Conservation (phyloP, 805 yeast genomes). For the Ogataea nakhonphanomensis region DNA sequence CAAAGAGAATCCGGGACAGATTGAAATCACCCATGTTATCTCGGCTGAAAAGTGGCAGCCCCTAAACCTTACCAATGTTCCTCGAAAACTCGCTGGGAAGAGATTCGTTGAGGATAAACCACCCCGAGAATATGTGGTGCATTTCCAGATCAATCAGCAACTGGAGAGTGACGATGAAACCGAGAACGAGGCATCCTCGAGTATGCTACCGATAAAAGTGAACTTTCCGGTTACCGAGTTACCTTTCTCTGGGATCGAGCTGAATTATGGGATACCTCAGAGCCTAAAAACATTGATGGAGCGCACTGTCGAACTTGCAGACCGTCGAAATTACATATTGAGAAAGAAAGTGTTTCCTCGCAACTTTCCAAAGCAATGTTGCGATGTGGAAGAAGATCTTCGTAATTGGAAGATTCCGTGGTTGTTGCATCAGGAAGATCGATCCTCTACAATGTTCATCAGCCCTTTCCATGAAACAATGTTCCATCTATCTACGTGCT, state of each 20-base stretch:
- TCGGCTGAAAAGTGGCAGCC: constrained; percentile 9
- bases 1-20: constrained; percentile 26
- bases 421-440: constrained; percentile 33
- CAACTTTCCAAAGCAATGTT: constrained; percentile 53
- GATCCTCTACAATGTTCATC: constrained; percentile 21
- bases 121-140: constrained; percentile 30
- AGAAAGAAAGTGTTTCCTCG: constrained; percentile 43
- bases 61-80: constrained; percentile 20
- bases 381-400: constrained; percentile 50
- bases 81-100: constrained; percentile 21
- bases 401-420: constrained; percentile 46
- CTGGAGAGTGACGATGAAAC: constrained; percentile 13
- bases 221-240: background rate
- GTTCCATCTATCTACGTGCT: constrained; percentile 36
- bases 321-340: constrained; percentile 48
- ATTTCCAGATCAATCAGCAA: constrained; percentile 21
- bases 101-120: constrained; percentile 32
- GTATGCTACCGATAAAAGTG: constrained; percentile 16
- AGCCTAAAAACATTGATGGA: constrained; percentile 45
- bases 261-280: constrained; percentile 47
- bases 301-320: constrained; percentile 44
- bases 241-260: constrained; percentile 31
- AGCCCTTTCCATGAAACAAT: constrained; percentile 40
- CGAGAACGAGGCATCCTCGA: constrained; percentile 5
- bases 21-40: constrained; percentile 24